Conservation (phyloP, 2,329 filamentous ascomycete genomes). For the Zopfia rhizophila region DNA sequence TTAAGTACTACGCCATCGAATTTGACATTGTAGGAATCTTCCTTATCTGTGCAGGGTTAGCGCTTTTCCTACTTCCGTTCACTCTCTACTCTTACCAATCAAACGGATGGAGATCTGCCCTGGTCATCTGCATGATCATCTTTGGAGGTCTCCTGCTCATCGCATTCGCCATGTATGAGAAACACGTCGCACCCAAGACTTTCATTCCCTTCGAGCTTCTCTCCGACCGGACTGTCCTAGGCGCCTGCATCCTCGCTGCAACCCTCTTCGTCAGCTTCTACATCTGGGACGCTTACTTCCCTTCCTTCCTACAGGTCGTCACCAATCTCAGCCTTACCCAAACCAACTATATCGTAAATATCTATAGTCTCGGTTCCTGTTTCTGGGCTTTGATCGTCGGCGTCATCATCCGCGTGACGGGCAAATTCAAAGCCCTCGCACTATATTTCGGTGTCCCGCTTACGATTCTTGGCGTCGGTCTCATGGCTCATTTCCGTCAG, state of each 20-base stretch:
- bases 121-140: constrained; percentile 55
- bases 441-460: constrained; percentile 38
- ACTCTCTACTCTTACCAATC: constrained; percentile 57
- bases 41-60: constrained; percentile 68
- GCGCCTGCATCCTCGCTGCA: constrained; percentile 62
- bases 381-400: constrained; percentile 36
- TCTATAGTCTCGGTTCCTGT: constrained; percentile 52
- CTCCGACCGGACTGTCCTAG: constrained; percentile 60
- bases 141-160: constrained; percentile 49
- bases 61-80: constrained; percentile 76
- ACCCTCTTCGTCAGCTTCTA: constrained; percentile 37
- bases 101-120: constrained; percentile 42
- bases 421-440: constrained; percentile 32
- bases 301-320: constrained; percentile 53
- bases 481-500: constrained; percentile 48
- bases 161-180: constrained; percentile 53
- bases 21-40: constrained; percentile 72
- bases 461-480: constrained; percentile 38
- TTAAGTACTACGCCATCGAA: constrained; percentile 66
- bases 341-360: constrained; percentile 51
- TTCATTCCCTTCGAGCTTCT: constrained; percentile 60
- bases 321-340: constrained; percentile 38
- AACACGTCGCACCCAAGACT: constrained; percentile 48
- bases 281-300: constrained; percentile 52
- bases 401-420: constrained; percentile 34